phyloP scores from a whole-genome alignment of 257 asterid genomes.

The Prunella vulgaris region DNA sequence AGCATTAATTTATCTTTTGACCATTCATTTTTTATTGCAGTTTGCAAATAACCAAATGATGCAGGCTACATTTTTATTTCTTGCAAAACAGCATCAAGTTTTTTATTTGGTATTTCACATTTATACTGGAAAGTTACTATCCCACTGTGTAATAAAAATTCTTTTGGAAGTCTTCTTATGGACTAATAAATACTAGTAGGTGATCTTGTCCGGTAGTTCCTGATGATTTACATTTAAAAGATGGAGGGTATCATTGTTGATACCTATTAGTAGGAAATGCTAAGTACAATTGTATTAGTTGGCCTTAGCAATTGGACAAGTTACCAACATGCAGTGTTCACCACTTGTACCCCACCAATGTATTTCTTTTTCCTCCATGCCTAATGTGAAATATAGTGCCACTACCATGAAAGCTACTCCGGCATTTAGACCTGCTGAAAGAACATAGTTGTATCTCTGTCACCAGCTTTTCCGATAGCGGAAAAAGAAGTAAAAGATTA shows the following conservation, averaged over 20 bases:
- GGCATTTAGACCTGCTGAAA: constrained; percentile 86
- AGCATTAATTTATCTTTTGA: no score
- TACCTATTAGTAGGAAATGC: constrained; percentile 14
- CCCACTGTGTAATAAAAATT: neutral
- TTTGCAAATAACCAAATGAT: neutral
- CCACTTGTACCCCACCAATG: constrained; percentile 93
- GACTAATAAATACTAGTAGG: constrained; percentile 1
- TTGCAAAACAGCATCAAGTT: neutral
- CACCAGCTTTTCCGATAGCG: constrained; percentile 81
- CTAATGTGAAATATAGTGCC: constrained; percentile 53
- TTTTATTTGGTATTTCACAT: neutral
- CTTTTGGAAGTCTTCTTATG: neutral
- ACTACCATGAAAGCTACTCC: constrained; percentile 98
- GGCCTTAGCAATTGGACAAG: constrained; percentile 90
- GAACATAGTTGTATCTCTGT: constrained; percentile 87
- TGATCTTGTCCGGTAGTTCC: neutral
- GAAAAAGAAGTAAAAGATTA: constrained; percentile 80
- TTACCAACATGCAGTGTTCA: constrained; percentile 74
- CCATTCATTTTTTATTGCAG: no score
- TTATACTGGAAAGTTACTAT: constrained; percentile 1
- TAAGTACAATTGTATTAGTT: constrained; percentile 26
- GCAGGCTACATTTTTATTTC: neutral
- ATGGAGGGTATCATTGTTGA: no score
- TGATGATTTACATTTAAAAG: no score
- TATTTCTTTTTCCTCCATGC: constrained; percentile 52